Evolutionary conservation across 164 flowering plant genomes (phyloP).

Genomic region (Annona cherimola): DNA sequence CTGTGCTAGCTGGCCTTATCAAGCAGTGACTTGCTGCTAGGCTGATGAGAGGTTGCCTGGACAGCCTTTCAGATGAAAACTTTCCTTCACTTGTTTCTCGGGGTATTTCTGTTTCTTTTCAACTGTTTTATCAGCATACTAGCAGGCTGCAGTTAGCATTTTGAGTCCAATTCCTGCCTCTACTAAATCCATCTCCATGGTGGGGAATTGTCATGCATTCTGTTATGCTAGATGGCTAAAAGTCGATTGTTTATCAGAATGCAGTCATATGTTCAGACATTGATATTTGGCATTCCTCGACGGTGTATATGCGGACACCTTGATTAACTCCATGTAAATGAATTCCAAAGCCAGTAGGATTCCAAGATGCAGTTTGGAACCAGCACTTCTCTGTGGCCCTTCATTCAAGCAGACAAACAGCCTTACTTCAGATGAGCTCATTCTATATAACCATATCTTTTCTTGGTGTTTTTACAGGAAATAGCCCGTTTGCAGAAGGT

Average conservation of each 20-base stretch:
- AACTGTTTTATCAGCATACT: too few relatives aligned
- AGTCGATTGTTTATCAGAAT: not conserved
- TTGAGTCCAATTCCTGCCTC: not conserved
- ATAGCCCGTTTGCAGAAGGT: slow-evolving; percentile 86
- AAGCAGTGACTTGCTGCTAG: not conserved
- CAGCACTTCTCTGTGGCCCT: not conserved
- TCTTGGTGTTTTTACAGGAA: slow-evolving; percentile 47
- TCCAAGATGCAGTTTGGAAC: not conserved
- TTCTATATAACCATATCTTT: not conserved
- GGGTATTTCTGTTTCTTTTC: not conserved
- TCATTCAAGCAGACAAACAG: not conserved
- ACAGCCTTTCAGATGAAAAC: not conserved
- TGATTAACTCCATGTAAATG: not conserved
- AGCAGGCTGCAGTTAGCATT: not conserved
- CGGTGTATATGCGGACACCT: not conserved
- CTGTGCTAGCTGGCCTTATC: not conserved
- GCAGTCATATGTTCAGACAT: not conserved
- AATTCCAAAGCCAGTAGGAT: not conserved
- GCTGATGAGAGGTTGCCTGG: not conserved
- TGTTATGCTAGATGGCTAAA: not conserved
- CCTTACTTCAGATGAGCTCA: not conserved
- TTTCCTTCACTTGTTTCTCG: not conserved
- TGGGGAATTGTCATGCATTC: not conserved
- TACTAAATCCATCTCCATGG: not conserved
- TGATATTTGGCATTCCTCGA: not conserved